Conservation (phyloP, 257 asterid species). For the Perilla frutescens region DNA sequence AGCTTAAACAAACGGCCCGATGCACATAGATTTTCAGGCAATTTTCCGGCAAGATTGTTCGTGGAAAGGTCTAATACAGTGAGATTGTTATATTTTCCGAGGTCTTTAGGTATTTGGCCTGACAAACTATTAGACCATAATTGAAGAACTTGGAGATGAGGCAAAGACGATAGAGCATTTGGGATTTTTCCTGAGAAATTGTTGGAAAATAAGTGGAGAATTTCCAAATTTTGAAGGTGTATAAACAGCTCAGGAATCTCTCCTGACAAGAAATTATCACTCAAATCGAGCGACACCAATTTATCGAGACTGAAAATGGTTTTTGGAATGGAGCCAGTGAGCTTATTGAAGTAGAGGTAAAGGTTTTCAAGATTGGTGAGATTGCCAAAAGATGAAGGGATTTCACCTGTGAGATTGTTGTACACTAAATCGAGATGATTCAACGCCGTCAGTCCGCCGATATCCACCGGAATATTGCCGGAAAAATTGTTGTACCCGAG, state of each 20-base stretch:
- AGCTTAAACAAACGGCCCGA: conserved; percentile 67
- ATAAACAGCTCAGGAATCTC: conserved; percentile 58
- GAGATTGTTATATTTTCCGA: conserved; percentile 68
- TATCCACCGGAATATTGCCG: conserved; percentile 67
- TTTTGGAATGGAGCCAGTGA: conserved; percentile 65
- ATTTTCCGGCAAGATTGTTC: conserved; percentile 67
- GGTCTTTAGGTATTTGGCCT: conserved; percentile 65
- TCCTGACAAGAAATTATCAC: conserved; percentile 72
- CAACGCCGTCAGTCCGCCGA: conserved; percentile 55
- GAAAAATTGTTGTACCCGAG: conserved; percentile 85
- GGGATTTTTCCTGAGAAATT: conserved; percentile 77
- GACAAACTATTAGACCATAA: conserved; percentile 73
- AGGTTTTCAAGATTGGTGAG: conserved; percentile 70
- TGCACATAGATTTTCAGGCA: conserved; percentile 63
- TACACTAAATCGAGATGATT: conserved; percentile 77
- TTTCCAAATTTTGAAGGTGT: conserved; percentile 55
- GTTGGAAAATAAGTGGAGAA: conserved; percentile 81
- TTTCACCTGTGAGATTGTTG: conserved; percentile 80
- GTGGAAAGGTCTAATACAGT: conserved; percentile 81
- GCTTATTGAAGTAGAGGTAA: conserved; percentile 74
- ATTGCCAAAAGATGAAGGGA: conserved; percentile 78
- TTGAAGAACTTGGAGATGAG: conserved; percentile 75
- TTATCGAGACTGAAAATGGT: conserved; percentile 56
- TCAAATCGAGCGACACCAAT: conserved; percentile 73
- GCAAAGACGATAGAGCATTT: conserved; percentile 53